Percentiles rank a stretch among this genome's conserved stretches.
Conservation (phyloP, 2,329 filamentous ascomycete species). For the Graphilbum sp. region DNA sequence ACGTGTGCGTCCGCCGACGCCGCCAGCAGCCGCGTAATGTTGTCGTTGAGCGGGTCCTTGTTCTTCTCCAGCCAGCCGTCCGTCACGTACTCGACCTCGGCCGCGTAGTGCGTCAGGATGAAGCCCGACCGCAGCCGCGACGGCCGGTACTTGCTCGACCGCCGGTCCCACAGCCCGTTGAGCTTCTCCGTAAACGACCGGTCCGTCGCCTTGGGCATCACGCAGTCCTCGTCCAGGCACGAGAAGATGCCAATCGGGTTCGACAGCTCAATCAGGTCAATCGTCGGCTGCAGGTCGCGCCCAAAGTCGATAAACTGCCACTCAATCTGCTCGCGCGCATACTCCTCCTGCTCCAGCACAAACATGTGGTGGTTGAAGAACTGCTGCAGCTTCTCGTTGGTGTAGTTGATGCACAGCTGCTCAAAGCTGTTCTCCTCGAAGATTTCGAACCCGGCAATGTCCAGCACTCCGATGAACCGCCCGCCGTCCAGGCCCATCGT, state of each 20-base stretch:
- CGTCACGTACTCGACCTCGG: conserved; percentile 93
- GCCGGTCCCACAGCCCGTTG: conserved; percentile 93
- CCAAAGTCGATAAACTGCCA: conserved; percentile 99
- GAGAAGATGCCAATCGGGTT: conserved; percentile 99
- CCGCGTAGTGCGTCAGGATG: conserved; percentile 90
- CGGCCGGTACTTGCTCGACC: conserved; percentile 81
- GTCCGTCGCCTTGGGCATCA: conserved; percentile 98
- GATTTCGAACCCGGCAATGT: conserved; percentile 98
- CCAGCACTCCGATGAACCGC: conserved; percentile 91
- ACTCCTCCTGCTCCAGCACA: conserved; percentile 94
- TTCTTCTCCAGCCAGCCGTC: conserved; percentile 97
- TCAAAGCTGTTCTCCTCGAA: conserved; percentile 98
- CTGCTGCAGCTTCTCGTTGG: conserved; percentile 96
- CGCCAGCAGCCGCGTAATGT: conserved; percentile 76
- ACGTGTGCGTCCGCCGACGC: conserved; percentile 71
- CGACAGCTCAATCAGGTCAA: conserved; percentile 87
- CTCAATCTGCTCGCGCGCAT: conserved; percentile 92
- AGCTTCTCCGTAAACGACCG: conserved; percentile 95
- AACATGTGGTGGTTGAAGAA: conserved; percentile 99
- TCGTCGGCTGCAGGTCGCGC: conserved; percentile 89
- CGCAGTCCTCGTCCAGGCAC: conserved; percentile 90
- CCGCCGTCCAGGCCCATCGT: conserved; percentile 60
- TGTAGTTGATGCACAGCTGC: conserved; percentile 98
- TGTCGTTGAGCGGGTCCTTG: conserved; percentile 96
- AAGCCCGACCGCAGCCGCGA: conserved; percentile 84